Conservation (phyloP, 2,329 filamentous ascomycete genomes). For the Colletotrichum zoysiae region DNA sequence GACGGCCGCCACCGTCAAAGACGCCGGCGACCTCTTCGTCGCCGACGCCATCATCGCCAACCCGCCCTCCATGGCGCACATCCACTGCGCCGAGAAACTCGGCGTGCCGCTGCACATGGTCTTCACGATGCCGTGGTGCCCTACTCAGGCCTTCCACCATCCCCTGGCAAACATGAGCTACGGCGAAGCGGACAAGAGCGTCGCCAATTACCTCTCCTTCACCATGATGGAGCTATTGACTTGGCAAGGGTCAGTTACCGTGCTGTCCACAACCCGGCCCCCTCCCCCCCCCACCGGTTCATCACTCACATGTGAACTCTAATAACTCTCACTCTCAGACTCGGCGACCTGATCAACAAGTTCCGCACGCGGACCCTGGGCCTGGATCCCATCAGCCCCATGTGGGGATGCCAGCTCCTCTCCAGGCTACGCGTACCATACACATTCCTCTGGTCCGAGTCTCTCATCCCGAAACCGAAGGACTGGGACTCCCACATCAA, state of each 20-base stretch:
- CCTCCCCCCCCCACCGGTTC: too few species aligned
- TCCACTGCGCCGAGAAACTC: slow-evolving; percentile 64
- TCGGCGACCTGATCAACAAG: slow-evolving; percentile 79
- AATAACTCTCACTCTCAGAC: slow-evolving; percentile 42
- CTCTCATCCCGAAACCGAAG: slow-evolving; percentile 73
- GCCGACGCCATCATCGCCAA: slow-evolving; percentile 68
- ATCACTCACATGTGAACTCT: slow-evolving; percentile 9
- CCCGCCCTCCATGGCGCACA: slow-evolving; percentile 64
- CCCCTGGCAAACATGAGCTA: slow-evolving; percentile 72
- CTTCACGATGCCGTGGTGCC: slow-evolving; percentile 78
- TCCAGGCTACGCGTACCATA: slow-evolving; percentile 72
- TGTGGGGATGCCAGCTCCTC: slow-evolving; percentile 75
- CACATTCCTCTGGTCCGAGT: slow-evolving; percentile 79
- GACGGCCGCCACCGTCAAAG: slow-evolving; percentile 46
- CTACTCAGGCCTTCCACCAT: slow-evolving; percentile 77
- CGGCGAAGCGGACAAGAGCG: slow-evolving; percentile 69
- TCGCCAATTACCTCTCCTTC: slow-evolving; percentile 77
- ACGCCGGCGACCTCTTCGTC: slow-evolving; percentile 58
- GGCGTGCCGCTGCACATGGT: slow-evolving; percentile 64
- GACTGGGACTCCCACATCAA: slow-evolving; percentile 73
- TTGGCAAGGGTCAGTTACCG: slow-evolving; percentile 71
- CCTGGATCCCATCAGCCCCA: slow-evolving; percentile 73
- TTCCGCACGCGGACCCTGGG: slow-evolving; percentile 73
- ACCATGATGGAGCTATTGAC: slow-evolving; percentile 78
- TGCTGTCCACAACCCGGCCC: not conserved